phyloP scores from a whole-genome alignment of 2,329 filamentous ascomycete species.

The Zymoseptoria tritici region DNA sequence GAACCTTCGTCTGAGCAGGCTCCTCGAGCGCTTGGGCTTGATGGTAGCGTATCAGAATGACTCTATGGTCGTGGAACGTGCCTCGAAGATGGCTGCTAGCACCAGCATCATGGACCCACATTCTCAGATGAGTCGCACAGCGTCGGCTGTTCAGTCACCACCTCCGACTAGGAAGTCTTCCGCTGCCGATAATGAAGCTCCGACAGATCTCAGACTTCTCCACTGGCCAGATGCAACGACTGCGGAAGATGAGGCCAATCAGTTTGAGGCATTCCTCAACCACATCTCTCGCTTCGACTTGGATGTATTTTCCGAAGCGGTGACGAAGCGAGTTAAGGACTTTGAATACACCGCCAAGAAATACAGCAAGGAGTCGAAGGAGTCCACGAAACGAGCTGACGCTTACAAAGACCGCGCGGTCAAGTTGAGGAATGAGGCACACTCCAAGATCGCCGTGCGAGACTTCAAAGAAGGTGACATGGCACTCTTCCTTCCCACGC shows the following conservation, averaged over 20 bases:
- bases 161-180: slow-evolving; percentile 49
- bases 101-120: slow-evolving; percentile 36
- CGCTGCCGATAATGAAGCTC: slow-evolving; percentile 31
- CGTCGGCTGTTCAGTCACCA: slow-evolving; percentile 47
- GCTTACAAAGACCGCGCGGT: slow-evolving; percentile 80
- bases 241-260: slow-evolving; percentile 58
- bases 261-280: slow-evolving; percentile 67
- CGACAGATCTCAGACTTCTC: slow-evolving; percentile 60
- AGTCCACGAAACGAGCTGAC: slow-evolving; percentile 32
- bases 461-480: slow-evolving; percentile 96
- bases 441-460: slow-evolving; percentile 92
- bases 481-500: slow-evolving; percentile 85
- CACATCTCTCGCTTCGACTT: slow-evolving; percentile 72
- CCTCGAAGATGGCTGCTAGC: slow-evolving; percentile 48
- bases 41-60: slow-evolving; percentile 64
- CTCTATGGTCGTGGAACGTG: slow-evolving; percentile 67
- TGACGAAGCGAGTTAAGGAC: slow-evolving; percentile 86
- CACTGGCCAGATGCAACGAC: slow-evolving; percentile 73
- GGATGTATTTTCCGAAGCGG: slow-evolving; percentile 73
- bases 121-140: slow-evolving; percentile 44
- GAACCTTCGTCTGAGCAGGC: slow-evolving; percentile 71
- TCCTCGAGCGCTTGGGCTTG: slow-evolving; percentile 83
- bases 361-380: slow-evolving; percentile 80
- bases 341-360: slow-evolving; percentile 89
- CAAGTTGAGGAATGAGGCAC: slow-evolving; percentile 69